These are phyloP conservation scores for Solioccasus polychromus DNA, from an alignment of 768 basidiomycete genomes.

Conservation along the genomic window DNA sequence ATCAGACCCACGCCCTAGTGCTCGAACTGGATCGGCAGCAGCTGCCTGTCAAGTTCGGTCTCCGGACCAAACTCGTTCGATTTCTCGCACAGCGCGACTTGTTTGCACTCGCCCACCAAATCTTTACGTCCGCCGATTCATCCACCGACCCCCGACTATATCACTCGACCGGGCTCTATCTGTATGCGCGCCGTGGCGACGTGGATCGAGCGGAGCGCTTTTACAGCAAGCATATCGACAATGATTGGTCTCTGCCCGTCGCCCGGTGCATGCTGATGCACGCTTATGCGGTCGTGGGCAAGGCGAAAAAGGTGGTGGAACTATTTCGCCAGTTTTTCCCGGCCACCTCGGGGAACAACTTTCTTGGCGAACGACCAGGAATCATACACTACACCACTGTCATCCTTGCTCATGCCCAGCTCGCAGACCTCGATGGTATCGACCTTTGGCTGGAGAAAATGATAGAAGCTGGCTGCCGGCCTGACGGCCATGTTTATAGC, in stretches of 20 bases:
- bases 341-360: conserved; percentile 22
- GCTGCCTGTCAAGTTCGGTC: conserved; percentile 27
- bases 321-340: conserved; percentile 60
- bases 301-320: conserved; percentile 38
- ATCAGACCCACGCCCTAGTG: conserved; percentile 40
- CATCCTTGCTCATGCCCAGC: conserved; percentile 51
- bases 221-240: conserved; percentile 36
- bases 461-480: conserved; percentile 44
- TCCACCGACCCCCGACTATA: conserved; percentile 16
- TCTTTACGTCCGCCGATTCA: conserved; percentile 37
- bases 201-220: conserved; percentile 40
- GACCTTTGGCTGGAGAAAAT: conserved; percentile 54
- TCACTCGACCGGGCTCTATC: conserved; percentile 47
- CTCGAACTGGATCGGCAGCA: conserved; percentile 38
- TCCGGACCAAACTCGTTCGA: conserved; percentile 39
- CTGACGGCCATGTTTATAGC: conserved; percentile 57
- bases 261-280: conserved; percentile 52
- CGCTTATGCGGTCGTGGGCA: conserved; percentile 48
- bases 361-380: conserved; percentile 37
- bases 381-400: conserved; percentile 54
- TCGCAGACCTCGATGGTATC: conserved; percentile 46
- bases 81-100: conserved; percentile 39
- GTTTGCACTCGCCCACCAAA: conserved; percentile 42
- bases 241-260: conserved; percentile 21
- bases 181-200: conserved; percentile 54